Percentiles rank a stretch among this genome's conserved stretches.
phyloP scores from a whole-genome alignment of 2,329 filamentous ascomycete genomes.

The Raffaelea arxii region DNA sequence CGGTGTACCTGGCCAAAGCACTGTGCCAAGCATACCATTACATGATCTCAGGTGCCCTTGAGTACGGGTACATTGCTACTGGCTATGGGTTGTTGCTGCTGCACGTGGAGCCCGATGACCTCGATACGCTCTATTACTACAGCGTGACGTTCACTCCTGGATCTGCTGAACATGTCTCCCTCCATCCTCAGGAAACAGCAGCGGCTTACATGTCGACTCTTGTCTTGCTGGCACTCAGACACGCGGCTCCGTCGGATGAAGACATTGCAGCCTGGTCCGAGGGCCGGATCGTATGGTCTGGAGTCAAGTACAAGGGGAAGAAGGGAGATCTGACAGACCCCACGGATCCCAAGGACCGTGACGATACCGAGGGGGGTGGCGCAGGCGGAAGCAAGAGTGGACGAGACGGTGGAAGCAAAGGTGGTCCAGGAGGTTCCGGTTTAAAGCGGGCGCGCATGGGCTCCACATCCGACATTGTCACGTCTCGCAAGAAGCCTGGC shows the following conservation, averaged over 20 bases:
- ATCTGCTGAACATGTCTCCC: neutral
- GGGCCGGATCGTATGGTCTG: neutral
- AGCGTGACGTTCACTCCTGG: neutral
- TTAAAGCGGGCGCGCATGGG: neutral
- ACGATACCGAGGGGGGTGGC: neutral
- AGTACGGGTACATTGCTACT: constrained; percentile 2
- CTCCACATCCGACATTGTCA: neutral
- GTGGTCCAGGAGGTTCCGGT: neutral
- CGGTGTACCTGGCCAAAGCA: constrained; percentile 1
- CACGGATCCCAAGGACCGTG: neutral
- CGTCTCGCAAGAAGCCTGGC: neutral
- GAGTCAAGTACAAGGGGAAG: neutral
- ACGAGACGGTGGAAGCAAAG: neutral
- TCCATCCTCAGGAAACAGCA: neutral
- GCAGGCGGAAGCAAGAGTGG: neutral
- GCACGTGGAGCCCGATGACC: neutral
- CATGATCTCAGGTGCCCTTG: neutral
- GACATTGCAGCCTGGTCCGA: neutral
- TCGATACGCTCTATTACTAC: constrained; percentile 1
- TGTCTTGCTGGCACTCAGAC: neutral
- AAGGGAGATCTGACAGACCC: neutral
- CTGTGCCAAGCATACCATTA: constrained; percentile 1
- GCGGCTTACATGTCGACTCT: neutral
- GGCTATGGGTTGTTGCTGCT: neutral
- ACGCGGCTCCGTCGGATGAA: neutral